Evolutionary conservation across 345 rosid genomes (phyloP).

Genomic region (Leavenworthia alabamica): DNA sequence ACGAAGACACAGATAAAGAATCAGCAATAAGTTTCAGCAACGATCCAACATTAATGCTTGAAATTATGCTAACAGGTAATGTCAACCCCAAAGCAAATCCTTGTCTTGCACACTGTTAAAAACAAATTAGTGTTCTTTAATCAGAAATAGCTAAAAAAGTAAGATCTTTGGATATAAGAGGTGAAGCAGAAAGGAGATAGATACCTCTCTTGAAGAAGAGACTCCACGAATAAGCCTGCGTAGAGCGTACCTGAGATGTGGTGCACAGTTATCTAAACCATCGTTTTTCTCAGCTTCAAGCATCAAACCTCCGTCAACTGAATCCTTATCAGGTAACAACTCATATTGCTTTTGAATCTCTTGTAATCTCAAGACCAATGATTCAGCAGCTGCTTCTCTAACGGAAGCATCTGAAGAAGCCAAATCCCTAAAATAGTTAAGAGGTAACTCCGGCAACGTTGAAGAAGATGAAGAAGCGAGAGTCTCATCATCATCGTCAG

Average conservation of each 20-base stretch:
- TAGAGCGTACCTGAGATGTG: constrained; percentile 73
- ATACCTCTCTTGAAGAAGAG: constrained; percentile 93
- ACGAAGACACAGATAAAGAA: constrained; percentile 69
- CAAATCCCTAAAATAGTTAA: constrained; percentile 67
- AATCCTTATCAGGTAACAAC: constrained; percentile 42
- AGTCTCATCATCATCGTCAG: constrained; percentile 8
- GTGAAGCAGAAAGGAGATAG: background rate
- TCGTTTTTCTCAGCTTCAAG: constrained; percentile 86
- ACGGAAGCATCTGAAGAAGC: constrained; percentile 50
- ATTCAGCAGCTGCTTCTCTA: constrained; percentile 59
- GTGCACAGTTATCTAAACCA: constrained; percentile 78
- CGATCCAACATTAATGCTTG: constrained; percentile 59
- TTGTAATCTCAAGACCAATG: constrained; percentile 55
- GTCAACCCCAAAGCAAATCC: constrained; percentile 93
- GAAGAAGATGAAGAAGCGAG: constrained; percentile 9
- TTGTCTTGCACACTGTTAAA: constrained; percentile 84
- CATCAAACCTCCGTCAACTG: constrained; percentile 45
- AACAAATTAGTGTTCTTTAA: background rate
- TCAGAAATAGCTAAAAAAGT: background rate
- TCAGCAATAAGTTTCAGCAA: constrained; percentile 64
- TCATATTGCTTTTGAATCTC: constrained; percentile 73
- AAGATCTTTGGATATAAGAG: background rate
- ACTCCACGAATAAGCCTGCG: constrained; percentile 89
- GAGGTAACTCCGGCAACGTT: constrained; percentile 60
- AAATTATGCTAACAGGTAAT: constrained; percentile 41